Base-by-base conservation (phyloP, 2,329 filamentous ascomycete species). In the Raffaelea deltoideospora region DNA sequence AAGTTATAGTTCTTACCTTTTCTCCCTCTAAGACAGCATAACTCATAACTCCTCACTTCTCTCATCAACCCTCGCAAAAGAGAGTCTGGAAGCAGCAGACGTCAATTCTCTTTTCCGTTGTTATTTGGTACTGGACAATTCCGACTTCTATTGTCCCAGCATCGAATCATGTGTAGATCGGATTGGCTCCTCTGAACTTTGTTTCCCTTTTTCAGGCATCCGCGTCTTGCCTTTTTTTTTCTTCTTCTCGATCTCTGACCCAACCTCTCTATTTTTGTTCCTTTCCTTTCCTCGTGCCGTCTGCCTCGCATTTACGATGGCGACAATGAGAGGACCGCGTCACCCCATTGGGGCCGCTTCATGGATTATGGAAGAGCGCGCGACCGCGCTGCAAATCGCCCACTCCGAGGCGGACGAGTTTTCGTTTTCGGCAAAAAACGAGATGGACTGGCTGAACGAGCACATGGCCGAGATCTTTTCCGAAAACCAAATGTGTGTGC, bases 371-470 rank as follows among this genome's bases (percentile, higher is more conserved):
- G 77, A 84, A 46, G 90, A 98, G 64, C 74, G 87, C 48, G 70
- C 78, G 31, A 81, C 87, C 50, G 78, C 84, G 13, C 63, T 76
- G 37, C 72, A 82, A 45, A 76, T 95, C 44, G 71, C 81, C 14
- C 69, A 79, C 33, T 72, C 85, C 38, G 90, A 96, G 56, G 72
- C 83, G 37, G 88, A 96, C 47, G 92, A 98, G 60, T 92, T 96
- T 52, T 75, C 82, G 31, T 96, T 83, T 60, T 85, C 86, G 22
- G 87, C 84, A 43, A 76, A 83, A 40, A 93, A 96, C 59, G 90
- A 98, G 56, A 65, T 96, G 51, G 87, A 96, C 54, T 98, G 90
- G 90, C 66, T 98, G 49, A 96, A 98, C 52, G 90, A 96, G 61
- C 90, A 98, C 57, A 95, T 98, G 88, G 75, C 76, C 34, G 85